These are phyloP conservation scores for Vitis rupestris DNA, from an alignment of 164 flowering plant species.

Conservation along the genomic window DNA sequence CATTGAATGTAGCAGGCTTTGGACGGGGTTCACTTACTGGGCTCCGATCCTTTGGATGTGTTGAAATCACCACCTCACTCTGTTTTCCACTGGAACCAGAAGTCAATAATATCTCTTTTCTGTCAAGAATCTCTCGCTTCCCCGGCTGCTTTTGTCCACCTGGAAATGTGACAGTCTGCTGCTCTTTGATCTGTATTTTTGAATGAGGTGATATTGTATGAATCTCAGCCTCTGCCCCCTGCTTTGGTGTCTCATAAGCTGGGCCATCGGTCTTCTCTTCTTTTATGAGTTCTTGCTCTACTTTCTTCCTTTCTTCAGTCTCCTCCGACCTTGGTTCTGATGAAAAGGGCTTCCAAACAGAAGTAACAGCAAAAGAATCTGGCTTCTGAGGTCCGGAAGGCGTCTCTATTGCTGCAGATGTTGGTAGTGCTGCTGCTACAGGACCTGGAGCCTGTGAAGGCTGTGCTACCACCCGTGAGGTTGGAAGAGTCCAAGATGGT, in stretches of 20 bases:
- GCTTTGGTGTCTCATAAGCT: constrained; percentile 17
- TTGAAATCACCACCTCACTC: constrained; percentile 6
- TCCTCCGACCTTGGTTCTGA: constrained; percentile 16
- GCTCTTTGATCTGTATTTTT: constrained; percentile 8
- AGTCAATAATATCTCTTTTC: constrained; percentile 16
- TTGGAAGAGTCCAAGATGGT: too few relatives aligned
- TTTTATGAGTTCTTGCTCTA: constrained; percentile 4
- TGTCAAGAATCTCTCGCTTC: constrained; percentile 20
- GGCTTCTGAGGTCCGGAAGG: constrained; percentile 7
- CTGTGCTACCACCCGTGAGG: neutral
- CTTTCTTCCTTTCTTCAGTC: constrained; percentile 20
- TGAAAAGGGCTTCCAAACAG: constrained; percentile 1
- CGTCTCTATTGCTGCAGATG: neutral
- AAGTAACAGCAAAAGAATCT: constrained; percentile 4
- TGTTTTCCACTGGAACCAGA: constrained; percentile 10
- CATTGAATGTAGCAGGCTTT: constrained; percentile 13
- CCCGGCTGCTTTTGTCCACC: constrained; percentile 11
- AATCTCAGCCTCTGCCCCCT: constrained; percentile 10
- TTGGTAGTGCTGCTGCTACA: neutral
- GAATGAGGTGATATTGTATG: constrained; percentile 17
- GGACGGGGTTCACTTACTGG: constrained; percentile 10
- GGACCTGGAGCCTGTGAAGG: constrained; percentile 4
- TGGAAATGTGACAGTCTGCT: constrained; percentile 5
- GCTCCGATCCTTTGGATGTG: constrained; percentile 18
- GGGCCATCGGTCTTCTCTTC: constrained; percentile 8